Base-by-base conservation (phyloP, 352 stramenopile species). In the Halophytophthora batemanensis region DNA sequence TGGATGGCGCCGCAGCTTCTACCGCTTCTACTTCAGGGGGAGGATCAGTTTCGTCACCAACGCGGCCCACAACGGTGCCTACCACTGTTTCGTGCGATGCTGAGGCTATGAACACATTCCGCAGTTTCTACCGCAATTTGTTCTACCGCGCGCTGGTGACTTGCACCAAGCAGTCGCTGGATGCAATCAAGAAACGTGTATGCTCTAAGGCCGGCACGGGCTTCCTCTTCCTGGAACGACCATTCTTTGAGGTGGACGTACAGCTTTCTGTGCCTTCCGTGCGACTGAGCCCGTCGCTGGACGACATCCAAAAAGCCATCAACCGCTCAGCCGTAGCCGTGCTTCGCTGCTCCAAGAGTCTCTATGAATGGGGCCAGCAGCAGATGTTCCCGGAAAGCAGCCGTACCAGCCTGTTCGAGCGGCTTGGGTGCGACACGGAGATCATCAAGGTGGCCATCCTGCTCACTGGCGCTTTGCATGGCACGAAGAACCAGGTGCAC, bases 401-500 rank as follows among this genome's bases (percentile, higher is more conserved):
- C 13, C 65, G 76, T 12, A 72, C 74, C 11, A 80, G 68, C 51
- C 68, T 95, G 22, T 96, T 96, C 34, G 82, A 94, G 29, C 82
- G 83, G 17, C 68, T 96, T 8, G 85, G 83, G 2, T 90, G 82
- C 23, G 87, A 96, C 47, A 91, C 82, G 0, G 81, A 95, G 59
- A 94, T 96, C 42, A 90, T 96, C 52, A 93, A 94, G 45, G 77
- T 95, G 19, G 79, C 82, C 11, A 86, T 96, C 39, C 53, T 96
- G 22, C 72, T 96, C 7, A 95, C 86, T 3, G 86, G 86, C 14
- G 81, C 82, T 12, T 49, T 96, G 6, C 77, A 93, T 31, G 85
- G 84, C 22, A 94, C 84, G 11, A 90, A 90, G 52, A 91, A 93
- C 37, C 78, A 93, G 31, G 83, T 94, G 0, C 75, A 90, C 34